Evolutionary conservation across 768 basidiomycete species (phyloP), one percentile per base, ranked within the genome.

Genomic region (Lepiota brunneoincarnata): DNA sequence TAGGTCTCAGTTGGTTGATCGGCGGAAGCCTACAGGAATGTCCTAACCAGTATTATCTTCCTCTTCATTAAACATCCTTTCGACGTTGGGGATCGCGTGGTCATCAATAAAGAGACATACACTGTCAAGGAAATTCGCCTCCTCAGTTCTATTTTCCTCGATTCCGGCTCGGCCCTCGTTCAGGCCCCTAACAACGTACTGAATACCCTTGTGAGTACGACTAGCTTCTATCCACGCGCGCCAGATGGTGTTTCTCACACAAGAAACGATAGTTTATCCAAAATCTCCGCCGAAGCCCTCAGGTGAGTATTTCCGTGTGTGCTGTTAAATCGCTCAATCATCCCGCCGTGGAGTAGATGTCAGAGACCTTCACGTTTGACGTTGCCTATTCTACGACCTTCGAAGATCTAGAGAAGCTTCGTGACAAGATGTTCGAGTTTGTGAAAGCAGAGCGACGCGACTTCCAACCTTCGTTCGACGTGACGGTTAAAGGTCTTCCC

Each of bases 111-210:
- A 23, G 72, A 77, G 31, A 72, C 64, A 6, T 93, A 89, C 66
- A 89, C 88, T 0, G 91, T 96, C 56, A 90, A 89, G 64, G 91
- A 94, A 68, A 95, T 97, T 67, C 79, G 87, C 24, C 77, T 97
- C 26, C 77, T 95, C 52, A 89, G 83, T 51, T 91, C 87, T 6
- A 72, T 90, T 37, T 83, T 93, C 67, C 64, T 87, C 43, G 83
- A 91, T 63, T 67, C 71, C 5, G 77, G 79, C 54, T 81, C 79
- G 21, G 77, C 79, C 36, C 67, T 73, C 23, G 84, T 89, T n/a
- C 87, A 89, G 64, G 87, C 85, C 12, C 87, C 89, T 18, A 89
- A 91, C 61, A 80, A 69, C 52, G 66, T 80, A 5, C 67, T 89
- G 42, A 86, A 82, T 65, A 68, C 73, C 9, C 68, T 78, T 69